phyloP scores from a whole-genome alignment of 202 grass and related monocot species.

The Bolboschoenoplectus hybrid region DNA sequence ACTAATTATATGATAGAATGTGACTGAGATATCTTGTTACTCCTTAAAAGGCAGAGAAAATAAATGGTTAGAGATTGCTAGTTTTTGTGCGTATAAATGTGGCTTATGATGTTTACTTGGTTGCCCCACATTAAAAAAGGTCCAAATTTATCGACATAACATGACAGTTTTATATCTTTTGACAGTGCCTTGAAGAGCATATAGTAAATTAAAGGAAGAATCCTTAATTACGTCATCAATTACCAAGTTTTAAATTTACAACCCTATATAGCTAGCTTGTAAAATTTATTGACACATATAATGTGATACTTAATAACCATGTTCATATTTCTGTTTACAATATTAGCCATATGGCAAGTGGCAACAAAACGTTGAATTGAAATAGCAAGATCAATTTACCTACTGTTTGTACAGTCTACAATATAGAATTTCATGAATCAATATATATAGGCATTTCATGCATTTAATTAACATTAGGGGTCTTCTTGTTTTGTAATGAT shows the following conservation, averaged over 20 bases:
- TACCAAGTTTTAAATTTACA: constrained; percentile 4
- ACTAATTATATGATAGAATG: not conserved
- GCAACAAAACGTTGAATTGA: not conserved
- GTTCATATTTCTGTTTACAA: constrained; percentile 5
- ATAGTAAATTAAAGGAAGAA: not conserved
- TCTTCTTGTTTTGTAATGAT: not conserved
- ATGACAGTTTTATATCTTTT: constrained; percentile 25
- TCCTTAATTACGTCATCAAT: not conserved
- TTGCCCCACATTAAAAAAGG: constrained; percentile 2
- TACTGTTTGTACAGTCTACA: not conserved
- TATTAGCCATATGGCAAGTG: no score
- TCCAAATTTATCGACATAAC: constrained; percentile 21
- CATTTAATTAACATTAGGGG: constrained; percentile 14
- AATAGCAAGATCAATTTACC: not conserved
- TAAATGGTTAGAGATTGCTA: not conserved
- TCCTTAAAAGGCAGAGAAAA: not conserved
- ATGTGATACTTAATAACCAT: not conserved
- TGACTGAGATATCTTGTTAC: not conserved
- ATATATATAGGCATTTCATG: not conserved
- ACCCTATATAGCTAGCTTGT: not conserved
- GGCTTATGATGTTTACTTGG: constrained; percentile 5
- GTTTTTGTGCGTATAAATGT: constrained; percentile 6
- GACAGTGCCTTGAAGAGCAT: not conserved
- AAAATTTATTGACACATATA: not conserved
- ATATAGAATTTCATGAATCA: not conserved